phyloP scores from a whole-genome alignment of 192 early-diverging fungal genomes.

The Funneliformis geosporum region DNA sequence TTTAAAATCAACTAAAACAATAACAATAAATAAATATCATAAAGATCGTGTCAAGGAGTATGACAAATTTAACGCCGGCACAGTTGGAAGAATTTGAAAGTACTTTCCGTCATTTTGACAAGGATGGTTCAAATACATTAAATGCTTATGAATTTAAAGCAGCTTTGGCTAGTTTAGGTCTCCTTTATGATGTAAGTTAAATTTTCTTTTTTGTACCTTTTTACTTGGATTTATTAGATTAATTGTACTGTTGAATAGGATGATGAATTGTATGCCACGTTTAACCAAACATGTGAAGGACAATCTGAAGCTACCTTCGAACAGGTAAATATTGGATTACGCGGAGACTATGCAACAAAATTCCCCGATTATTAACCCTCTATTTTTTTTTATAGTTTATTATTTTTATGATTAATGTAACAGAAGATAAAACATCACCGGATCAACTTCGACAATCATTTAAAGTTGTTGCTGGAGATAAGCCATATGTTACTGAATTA shows the following conservation, averaged over 20 bases:
- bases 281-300: slow-evolving; percentile 62
- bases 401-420: slow-evolving; percentile 78
- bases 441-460: slow-evolving; percentile 88
- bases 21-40: neutral
- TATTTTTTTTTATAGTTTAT: slow-evolving; percentile 61
- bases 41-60: slow-evolving; percentile 83
- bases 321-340: slow-evolving; percentile 49
- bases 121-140: slow-evolving; percentile 79
- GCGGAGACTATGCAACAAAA: neutral
- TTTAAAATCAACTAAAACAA: neutral
- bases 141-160: slow-evolving; percentile 81
- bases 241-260: slow-evolving; percentile 52
- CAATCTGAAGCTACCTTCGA: slow-evolving; percentile 78
- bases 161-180: slow-evolving; percentile 77
- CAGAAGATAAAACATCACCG: slow-evolving; percentile 88
- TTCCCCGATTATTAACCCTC: neutral
- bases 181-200: slow-evolving; percentile 44
- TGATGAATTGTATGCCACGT: slow-evolving; percentile 70
- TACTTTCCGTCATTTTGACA: slow-evolving; percentile 93
- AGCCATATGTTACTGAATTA: slow-evolving; percentile 81
- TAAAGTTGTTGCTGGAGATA: slow-evolving; percentile 81
- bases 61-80: slow-evolving; percentile 90
- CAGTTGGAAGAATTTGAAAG: slow-evolving; percentile 92
- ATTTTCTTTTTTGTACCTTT: slow-evolving; percentile 18
- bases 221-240: neutral